Evolutionary conservation across 1,284 basidiomycete species (phyloP).

Genomic region (Rugiboletus extremiorientalis): DNA sequence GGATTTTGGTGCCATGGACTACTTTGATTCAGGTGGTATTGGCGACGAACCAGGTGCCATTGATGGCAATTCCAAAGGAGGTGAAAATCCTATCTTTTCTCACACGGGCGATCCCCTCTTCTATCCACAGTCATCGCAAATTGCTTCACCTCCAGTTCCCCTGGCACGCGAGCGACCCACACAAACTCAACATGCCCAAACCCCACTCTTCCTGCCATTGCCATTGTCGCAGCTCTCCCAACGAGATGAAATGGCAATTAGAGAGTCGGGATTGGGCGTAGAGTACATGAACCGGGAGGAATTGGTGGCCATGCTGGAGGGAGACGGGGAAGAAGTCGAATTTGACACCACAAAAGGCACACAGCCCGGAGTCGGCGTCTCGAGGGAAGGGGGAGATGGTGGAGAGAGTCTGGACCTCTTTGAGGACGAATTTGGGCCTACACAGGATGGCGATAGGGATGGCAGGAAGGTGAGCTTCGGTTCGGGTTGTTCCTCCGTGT

Average conservation of each 20-base stretch:
- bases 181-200: conserved; percentile 28
- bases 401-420: conserved; percentile 36
- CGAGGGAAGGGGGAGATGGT: conserved; percentile 9
- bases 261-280: conserved; percentile 59
- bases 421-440: conserved; percentile 54
- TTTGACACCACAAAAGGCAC: conserved; percentile 33
- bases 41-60: background rate
- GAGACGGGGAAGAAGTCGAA: conserved; percentile 62
- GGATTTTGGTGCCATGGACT: conserved; percentile 16
- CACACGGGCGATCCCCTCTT: conserved; percentile 24
- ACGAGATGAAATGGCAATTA: conserved; percentile 49
- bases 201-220: conserved; percentile 66
- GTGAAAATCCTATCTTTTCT: background rate
- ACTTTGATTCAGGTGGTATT: background rate
- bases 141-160: conserved; percentile 37
- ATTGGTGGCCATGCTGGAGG: conserved; percentile 61
- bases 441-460: conserved; percentile 39
- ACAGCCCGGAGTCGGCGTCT: background rate
- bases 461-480: conserved; percentile 36
- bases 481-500: background rate
- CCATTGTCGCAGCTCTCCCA: conserved; percentile 61
- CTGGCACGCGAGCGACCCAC: conserved; percentile 38
- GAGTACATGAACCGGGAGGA: conserved; percentile 65
- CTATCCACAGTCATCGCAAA: conserved; percentile 28
- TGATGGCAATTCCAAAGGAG: background rate